These are phyloP conservation scores for Thelephora ganbajun DNA, from an alignment of 768 basidiomycete genomes.

Conservation along the genomic window DNA sequence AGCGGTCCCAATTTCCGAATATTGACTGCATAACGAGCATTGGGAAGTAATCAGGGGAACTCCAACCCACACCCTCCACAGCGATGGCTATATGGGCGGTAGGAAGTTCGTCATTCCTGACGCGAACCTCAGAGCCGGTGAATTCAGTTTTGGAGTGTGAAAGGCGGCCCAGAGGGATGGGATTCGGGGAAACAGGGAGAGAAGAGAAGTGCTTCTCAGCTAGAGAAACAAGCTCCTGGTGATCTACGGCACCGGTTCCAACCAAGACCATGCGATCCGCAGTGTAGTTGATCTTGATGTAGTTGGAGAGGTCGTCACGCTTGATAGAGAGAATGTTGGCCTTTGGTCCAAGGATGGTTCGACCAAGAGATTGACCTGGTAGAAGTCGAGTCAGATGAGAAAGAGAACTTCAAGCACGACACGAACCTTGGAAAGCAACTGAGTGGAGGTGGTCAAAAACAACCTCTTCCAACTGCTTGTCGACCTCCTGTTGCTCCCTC, in stretches of 20 bases:
- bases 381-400: slow-evolving; percentile 4
- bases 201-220: slow-evolving; percentile 88
- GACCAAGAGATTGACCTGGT: slow-evolving; percentile 84
- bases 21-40: slow-evolving; percentile 98
- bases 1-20: slow-evolving; percentile 99
- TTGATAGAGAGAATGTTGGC: slow-evolving; percentile 92
- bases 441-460: slow-evolving; percentile 97
- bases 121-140: slow-evolving; percentile 87
- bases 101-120: slow-evolving; percentile 83
- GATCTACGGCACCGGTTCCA: slow-evolving; percentile 91
- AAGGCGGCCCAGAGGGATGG: slow-evolving; percentile 76
- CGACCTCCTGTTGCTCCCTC: slow-evolving; percentile 96
- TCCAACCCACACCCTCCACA: slow-evolving; percentile 97
- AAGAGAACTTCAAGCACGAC: not conserved
- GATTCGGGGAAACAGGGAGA: slow-evolving; percentile 77
- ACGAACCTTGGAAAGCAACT: slow-evolving; percentile 88
- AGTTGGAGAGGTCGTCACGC: slow-evolving; percentile 73
- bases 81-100: slow-evolving; percentile 93
- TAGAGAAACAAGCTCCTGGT: slow-evolving; percentile 83
- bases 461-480: slow-evolving; percentile 96
- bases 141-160: slow-evolving; percentile 71
- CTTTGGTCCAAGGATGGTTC: slow-evolving; percentile 95
- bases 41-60: slow-evolving; percentile 96
- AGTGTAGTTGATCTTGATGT: slow-evolving; percentile 97
- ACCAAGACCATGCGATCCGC: slow-evolving; percentile 99